Evolutionary conservation across 768 basidiomycete genomes (phyloP).

Genomic region (Suillus decipiens): DNA sequence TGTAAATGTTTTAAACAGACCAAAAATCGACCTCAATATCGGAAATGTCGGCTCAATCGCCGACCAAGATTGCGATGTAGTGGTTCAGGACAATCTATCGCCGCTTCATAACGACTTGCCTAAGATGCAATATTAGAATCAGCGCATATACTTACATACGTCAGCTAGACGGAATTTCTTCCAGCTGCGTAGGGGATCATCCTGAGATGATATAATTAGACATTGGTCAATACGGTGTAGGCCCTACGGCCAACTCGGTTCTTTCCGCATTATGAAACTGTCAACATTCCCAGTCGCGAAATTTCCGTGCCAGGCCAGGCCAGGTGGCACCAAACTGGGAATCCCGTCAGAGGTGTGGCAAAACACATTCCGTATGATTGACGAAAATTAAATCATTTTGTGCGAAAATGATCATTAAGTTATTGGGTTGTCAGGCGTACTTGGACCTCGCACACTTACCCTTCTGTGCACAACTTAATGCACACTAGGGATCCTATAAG

Average conservation of each 20-base stretch:
- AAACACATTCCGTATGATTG: neutral
- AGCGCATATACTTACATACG: neutral
- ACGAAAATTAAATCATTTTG: neutral
- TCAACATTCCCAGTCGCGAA: too few species aligned
- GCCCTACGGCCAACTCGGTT: neutral
- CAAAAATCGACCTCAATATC: too few species aligned
- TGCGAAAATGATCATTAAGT: neutral
- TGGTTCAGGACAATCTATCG: neutral
- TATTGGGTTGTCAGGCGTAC: neutral
- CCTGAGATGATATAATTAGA: neutral
- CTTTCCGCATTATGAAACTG: neutral
- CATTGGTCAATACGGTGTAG: neutral
- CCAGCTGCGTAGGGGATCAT: neutral
- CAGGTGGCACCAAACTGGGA: too few species aligned
- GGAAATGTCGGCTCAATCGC: too few species aligned
- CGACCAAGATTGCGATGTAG: neutral
- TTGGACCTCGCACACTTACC: neutral
- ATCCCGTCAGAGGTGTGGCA: too few species aligned
- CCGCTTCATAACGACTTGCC: neutral
- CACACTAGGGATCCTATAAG: neutral
- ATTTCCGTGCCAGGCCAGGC: too few species aligned
- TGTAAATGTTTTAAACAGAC: too few species aligned
- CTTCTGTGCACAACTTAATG: neutral
- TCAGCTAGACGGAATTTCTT: neutral
- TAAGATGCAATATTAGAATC: neutral